Conservation (phyloP, 495 filamentous ascomycete species). For the Corynascus novoguineensis region DNA sequence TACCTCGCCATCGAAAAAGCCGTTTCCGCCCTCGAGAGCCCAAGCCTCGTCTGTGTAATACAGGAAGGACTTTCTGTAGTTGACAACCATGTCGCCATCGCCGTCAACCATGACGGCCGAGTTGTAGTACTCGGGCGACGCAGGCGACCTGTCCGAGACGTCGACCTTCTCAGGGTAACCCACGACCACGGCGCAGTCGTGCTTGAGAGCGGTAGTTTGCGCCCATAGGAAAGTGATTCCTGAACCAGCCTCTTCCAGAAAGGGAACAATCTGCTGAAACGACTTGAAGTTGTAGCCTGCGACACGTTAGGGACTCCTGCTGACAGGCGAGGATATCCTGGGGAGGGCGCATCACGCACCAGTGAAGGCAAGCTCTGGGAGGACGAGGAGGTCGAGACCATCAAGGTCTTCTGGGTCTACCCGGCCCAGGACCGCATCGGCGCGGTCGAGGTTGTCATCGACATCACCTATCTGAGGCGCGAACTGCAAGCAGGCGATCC, state of each 20-base stretch:
- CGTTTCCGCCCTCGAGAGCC: slow-evolving; percentile 66
- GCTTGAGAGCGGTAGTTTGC: slow-evolving; percentile 59
- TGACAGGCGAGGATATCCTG: neutral
- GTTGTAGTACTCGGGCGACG: slow-evolving; percentile 66
- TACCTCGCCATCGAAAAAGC: slow-evolving; percentile 53
- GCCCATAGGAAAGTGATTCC: slow-evolving; percentile 83
- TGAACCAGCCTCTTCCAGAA: slow-evolving; percentile 66
- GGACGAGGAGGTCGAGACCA: slow-evolving; percentile 62
- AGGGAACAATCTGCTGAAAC: slow-evolving; percentile 67
- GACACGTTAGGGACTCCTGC: neutral
- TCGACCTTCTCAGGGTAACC: slow-evolving; percentile 78
- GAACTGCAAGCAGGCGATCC: slow-evolving; percentile 54
- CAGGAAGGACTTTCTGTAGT: slow-evolving; percentile 86
- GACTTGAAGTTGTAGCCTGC: slow-evolving; percentile 88
- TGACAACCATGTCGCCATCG: slow-evolving; percentile 62
- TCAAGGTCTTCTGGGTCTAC: slow-evolving; percentile 50
- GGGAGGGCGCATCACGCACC: slow-evolving; percentile 45
- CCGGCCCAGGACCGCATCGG: slow-evolving; percentile 62
- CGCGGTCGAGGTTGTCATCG: slow-evolving; percentile 67
- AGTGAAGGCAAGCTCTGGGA: slow-evolving; percentile 84
- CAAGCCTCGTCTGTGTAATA: slow-evolving; percentile 68
- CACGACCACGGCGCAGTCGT: slow-evolving; percentile 74
- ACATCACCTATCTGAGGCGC: slow-evolving; percentile 67
- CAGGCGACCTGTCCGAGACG: slow-evolving; percentile 40
- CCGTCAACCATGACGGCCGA: slow-evolving; percentile 71